Evolutionary conservation across 768 basidiomycete species (phyloP), one percentile per base, ranked within the genome.

Genomic region (Polyporus arcularius): DNA sequence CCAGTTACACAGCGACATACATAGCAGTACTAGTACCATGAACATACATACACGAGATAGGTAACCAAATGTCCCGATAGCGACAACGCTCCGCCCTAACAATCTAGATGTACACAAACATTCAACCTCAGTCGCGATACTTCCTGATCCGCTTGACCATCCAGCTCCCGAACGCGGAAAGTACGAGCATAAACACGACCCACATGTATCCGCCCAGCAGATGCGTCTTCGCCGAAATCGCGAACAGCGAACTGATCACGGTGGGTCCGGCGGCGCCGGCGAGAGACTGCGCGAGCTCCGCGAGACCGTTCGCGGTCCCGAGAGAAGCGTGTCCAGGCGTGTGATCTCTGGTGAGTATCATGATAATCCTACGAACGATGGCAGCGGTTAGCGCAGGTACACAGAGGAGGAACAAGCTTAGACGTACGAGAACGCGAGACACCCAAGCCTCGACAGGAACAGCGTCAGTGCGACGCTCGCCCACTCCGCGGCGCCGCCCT

Each of bases 361-460:
- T 74, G 61, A 72, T 69, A 21, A 72, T n/a, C n/a, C n/a, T n/a
- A n/a, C n/a, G n/a, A n/a, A n/a, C n/a, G n/a, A n/a, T n/a, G n/a
- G n/a, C n/a, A n/a, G n/a, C n/a, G n/a, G n/a, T n/a, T n/a, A n/a
- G n/a, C n/a, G n/a, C n/a, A n/a, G n/a, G n/a, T n/a, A n/a, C n/a
- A n/a, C n/a, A n/a, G n/a, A n/a, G n/a, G n/a, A n/a, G n/a, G n/a
- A n/a, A n/a, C n/a, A n/a, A n/a, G n/a, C n/a, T n/a, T n/a, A n/a
- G n/a, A 79, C 85, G 58, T 55, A 86, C 85, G 83, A 80, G 67
- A 79, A 87, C 4, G 81, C 80, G 12, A 87, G 72, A 39, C 74
- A 75, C 2, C 75, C 82, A 3, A 82, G 52, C 49, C 84, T 76
- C 12, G 79, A 78, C 26, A 82, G 58, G 16, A 74, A 70, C 18